phyloP scores from a whole-genome alignment of 129 eudicot species.

The Rutidosis leptorrhynchoides region DNA sequence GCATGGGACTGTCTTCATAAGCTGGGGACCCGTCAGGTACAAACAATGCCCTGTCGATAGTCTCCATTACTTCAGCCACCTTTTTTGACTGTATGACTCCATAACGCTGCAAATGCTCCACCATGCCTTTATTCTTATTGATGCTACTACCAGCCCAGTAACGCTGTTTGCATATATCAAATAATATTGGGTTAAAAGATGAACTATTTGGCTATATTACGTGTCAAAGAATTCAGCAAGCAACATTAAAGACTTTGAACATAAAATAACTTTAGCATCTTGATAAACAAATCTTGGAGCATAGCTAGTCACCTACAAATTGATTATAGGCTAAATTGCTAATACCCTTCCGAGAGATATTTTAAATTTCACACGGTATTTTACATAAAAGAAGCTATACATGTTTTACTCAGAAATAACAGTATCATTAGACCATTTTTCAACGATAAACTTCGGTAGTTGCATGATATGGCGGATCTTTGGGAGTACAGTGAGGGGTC shows the following conservation, averaged over 20 bases:
- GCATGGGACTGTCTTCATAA: constrained; percentile 83
- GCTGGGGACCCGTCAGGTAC: constrained; percentile 81
- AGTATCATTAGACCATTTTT: not conserved
- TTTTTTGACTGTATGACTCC: constrained; percentile 69
- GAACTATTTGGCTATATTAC: constrained; percentile 7
- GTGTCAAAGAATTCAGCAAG: constrained; percentile 10
- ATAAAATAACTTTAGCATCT: not conserved
- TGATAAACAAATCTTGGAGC: not conserved
- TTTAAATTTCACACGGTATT: not conserved
- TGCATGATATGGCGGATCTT: not conserved
- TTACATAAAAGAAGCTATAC: not conserved
- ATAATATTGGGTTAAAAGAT: constrained; percentile 8
- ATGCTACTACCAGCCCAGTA: constrained; percentile 52
- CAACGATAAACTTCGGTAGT: not conserved
- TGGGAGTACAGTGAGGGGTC: too few relatives aligned
- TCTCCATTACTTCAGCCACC: constrained; percentile 87
- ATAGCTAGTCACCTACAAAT: not conserved
- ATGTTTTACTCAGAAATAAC: not conserved
- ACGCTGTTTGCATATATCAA: constrained; percentile 52
- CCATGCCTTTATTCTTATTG: constrained; percentile 62
- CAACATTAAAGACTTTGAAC: not conserved
- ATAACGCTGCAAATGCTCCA: constrained; percentile 56
- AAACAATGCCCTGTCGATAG: constrained; percentile 84
- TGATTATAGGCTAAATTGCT: not conserved
- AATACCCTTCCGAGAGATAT: not conserved